Evolutionary conservation across 2,329 filamentous ascomycete species (phyloP).

Genomic region (Fusarium anthophilum): DNA sequence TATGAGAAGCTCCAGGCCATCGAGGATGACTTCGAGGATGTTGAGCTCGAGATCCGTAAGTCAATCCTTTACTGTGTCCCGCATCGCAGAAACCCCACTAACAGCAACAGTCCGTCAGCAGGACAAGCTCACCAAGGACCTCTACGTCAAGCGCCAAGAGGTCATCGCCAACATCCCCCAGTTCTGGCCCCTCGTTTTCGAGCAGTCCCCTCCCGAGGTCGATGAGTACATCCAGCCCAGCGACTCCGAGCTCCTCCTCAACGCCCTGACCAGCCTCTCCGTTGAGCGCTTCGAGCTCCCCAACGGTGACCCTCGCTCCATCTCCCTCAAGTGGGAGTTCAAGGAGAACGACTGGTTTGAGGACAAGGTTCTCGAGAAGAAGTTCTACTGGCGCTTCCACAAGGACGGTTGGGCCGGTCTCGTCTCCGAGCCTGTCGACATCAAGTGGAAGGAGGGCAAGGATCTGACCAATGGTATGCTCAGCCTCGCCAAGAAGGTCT

Average conservation of each 20-base stretch:
- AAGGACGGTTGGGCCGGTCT: conserved; percentile 77
- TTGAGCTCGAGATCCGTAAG: conserved; percentile 84
- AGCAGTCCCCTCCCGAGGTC: conserved; percentile 85
- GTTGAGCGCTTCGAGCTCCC: conserved; percentile 85
- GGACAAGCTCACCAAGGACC: conserved; percentile 70
- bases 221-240: conserved; percentile 87
- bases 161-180: conserved; percentile 78
- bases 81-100: neutral
- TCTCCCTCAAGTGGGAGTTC: conserved; percentile 83
- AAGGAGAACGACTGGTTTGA: conserved; percentile 83
- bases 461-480: conserved; percentile 86
- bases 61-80: conserved; percentile 32
- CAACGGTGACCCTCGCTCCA: conserved; percentile 79
- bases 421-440: conserved; percentile 87
- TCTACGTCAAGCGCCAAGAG: conserved; percentile 80
- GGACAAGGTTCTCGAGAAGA: conserved; percentile 84
- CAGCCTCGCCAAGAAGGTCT: conserved; percentile 75
- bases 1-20: conserved; percentile 83
- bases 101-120: conserved; percentile 73
- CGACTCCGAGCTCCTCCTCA: conserved; percentile 78
- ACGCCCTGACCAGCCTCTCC: conserved; percentile 72
- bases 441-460: conserved; percentile 83
- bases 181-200: conserved; percentile 96
- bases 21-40: conserved; percentile 85
- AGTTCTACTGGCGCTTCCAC: conserved; percentile 83